These are phyloP conservation scores for Bondarzewia mesenterica DNA, from an alignment of 1,284 basidiomycete genomes.

Conservation along the genomic window DNA sequence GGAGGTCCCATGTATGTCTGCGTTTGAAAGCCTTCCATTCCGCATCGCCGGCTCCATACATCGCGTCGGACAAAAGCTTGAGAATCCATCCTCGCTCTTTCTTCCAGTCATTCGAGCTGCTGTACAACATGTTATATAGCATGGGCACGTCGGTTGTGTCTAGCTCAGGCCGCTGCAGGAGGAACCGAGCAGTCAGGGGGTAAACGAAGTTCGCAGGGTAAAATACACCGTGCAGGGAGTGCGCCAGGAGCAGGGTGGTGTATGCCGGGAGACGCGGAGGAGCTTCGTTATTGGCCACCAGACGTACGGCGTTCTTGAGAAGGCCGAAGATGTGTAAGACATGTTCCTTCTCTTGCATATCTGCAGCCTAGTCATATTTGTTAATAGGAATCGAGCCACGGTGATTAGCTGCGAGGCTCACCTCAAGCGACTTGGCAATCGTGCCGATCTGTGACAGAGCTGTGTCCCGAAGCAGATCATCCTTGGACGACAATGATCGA, in stretches of 20 bases:
- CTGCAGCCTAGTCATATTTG: conserved; percentile 34
- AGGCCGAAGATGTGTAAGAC: conserved; percentile 70
- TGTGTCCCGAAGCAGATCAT: conserved; percentile 48
- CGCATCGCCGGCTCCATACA: conserved; percentile 50
- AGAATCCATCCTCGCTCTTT: conserved; percentile 87
- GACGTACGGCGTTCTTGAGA: conserved; percentile 51
- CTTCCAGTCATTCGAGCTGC: conserved; percentile 70
- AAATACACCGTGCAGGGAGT: conserved; percentile 72
- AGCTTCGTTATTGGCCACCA: conserved; percentile 24
- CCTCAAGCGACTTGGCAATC: conserved; percentile 50
- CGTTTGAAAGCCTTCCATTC: conserved; percentile 82
- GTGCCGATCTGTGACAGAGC: conserved; percentile 46
- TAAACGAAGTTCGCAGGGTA: conserved; percentile 78
- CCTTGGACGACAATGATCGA: conserved; percentile 65
- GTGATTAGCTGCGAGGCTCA: conserved; percentile 28
- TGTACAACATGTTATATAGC: conserved; percentile 81
- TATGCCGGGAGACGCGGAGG: conserved; percentile 62
- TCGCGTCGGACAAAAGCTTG: conserved; percentile 75
- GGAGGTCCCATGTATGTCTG: conserved; percentile 81
- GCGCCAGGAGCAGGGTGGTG: conserved; percentile 72
- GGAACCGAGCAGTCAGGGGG: conserved; percentile 72
- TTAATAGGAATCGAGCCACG: too few relatives aligned
- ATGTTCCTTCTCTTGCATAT: conserved; percentile 79
- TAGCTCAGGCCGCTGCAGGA: conserved; percentile 74
- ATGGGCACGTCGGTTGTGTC: conserved; percentile 78